Evolutionary conservation across 129 eudicot genomes (phyloP).

Genomic region (Chrysanthemum seticuspe): DNA sequence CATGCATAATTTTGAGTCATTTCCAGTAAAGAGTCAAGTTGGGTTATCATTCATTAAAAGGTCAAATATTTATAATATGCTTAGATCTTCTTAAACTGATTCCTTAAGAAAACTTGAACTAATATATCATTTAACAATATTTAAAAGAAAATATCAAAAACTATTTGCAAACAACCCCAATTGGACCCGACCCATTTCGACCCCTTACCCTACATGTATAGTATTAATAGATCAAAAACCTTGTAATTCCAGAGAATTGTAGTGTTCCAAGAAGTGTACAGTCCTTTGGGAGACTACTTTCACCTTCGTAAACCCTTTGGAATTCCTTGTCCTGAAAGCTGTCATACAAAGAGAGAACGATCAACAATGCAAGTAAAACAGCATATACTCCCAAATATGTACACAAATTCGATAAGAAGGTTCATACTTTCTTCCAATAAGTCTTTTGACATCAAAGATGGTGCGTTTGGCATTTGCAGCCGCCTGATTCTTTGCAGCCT

Average conservation of each 20-base stretch:
- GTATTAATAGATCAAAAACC: constrained; percentile 13
- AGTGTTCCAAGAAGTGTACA: constrained; percentile 46
- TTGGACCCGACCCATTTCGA: no score
- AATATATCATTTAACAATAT: background rate
- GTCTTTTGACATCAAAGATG: constrained; percentile 80
- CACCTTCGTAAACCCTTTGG: constrained; percentile 50
- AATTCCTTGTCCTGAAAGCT: no score
- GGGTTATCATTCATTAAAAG: no score
- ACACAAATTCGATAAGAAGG: background rate
- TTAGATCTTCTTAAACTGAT: no score
- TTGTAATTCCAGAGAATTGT: constrained; percentile 53
- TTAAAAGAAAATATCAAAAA: background rate
- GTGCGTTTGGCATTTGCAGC: constrained; percentile 73
- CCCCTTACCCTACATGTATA: no score
- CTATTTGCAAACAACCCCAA: no score
- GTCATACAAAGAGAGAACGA: constrained; percentile 37
- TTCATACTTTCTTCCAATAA: constrained; percentile 74
- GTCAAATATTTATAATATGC: no score
- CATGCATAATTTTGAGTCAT: no score
- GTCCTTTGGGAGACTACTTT: constrained; percentile 56
- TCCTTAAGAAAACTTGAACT: no score
- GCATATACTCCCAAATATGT: no score
- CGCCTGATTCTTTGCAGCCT: constrained; percentile 90
- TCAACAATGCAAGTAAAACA: constrained; percentile 25
- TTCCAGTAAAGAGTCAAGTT: no score